Evolutionary conservation across 208 protist genomes (phyloP).

Genomic region (Entamoeba histolytica): DNA sequence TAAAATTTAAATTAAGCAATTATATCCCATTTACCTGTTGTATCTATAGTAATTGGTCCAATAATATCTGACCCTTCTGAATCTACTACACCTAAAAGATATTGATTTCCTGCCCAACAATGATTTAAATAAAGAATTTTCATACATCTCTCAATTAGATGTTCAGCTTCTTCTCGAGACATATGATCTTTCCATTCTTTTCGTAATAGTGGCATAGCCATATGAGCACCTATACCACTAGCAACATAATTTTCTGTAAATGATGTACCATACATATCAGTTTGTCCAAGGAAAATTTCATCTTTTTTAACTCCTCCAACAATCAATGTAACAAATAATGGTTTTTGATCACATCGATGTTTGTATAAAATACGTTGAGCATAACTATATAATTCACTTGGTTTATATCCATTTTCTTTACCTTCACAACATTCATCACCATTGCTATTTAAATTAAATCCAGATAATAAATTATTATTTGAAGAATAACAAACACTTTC

Average conservation of each 20-base stretch:
- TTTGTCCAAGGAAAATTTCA: conserved; percentile 56
- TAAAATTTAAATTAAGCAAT: too few relatives aligned
- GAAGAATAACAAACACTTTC: not conserved
- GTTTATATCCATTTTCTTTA: not conserved
- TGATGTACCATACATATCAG: conserved; percentile 70
- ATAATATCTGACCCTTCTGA: not conserved
- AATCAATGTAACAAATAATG: conserved; percentile 72
- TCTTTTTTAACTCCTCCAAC: conserved; percentile 49
- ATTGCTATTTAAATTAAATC: not conserved
- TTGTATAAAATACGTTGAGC: conserved; percentile 48
- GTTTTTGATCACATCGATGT: conserved; percentile 72
- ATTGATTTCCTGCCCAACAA: not conserved
- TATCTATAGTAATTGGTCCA: not conserved
- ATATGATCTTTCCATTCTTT: conserved; percentile 45
- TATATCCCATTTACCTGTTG: not conserved
- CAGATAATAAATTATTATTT: too few relatives aligned
- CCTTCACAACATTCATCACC: not conserved
- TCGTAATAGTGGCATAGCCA: conserved; percentile 68
- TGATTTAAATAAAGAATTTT: conserved; percentile 11
- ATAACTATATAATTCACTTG: not conserved
- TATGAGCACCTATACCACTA: conserved; percentile 73
- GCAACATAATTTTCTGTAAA: conserved; percentile 66
- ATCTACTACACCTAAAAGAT: not conserved
- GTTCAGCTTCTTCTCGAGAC: conserved; percentile 52
- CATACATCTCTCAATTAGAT: conserved; percentile 60